phyloP scores from a whole-genome alignment of 768 basidiomycete species.

The Lactifluus pinguis region DNA sequence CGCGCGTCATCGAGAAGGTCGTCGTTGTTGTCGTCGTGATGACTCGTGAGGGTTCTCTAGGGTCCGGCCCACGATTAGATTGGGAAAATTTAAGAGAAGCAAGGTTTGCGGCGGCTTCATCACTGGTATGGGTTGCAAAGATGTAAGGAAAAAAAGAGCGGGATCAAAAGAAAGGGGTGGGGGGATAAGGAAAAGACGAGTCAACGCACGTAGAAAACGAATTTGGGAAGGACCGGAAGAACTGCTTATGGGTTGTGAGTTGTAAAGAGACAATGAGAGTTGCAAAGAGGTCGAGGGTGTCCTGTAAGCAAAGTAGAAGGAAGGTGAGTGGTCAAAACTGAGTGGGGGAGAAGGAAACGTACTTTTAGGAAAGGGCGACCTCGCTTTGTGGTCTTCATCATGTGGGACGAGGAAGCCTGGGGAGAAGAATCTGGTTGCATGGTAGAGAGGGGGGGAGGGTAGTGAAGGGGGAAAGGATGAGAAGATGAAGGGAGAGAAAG shows the following conservation, averaged over 20 bases:
- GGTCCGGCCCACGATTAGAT: constrained; percentile 97
- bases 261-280: constrained; percentile 92
- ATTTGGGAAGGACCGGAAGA: constrained; percentile 91
- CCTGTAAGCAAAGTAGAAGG: constrained; percentile 38
- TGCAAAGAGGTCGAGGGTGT: constrained; percentile 96
- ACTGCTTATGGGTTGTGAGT: constrained; percentile 83
- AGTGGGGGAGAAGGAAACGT: constrained; percentile 18
- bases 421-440: constrained; percentile 35
- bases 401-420: constrained; percentile 69
- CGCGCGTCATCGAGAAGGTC: constrained; percentile 98
- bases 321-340: not conserved
- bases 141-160: not conserved
- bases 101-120: constrained; percentile 90
- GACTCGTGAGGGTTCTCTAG: constrained; percentile 94
- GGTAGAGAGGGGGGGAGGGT: constrained; percentile 24
- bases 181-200: not conserved
- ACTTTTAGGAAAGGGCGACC: constrained; percentile 93
- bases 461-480: constrained; percentile 20
- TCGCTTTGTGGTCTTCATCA: constrained; percentile 98
- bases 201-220: constrained; percentile 86
- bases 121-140: constrained; percentile 39
- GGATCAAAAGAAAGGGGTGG: constrained; percentile 10
- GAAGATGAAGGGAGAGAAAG: constrained; percentile 27
- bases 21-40: constrained; percentile 99
- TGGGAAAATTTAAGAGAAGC: constrained; percentile 97